Conservation (phyloP, 2,329 filamentous ascomycete genomes). For the Botryosphaeria dothidea region DNA sequence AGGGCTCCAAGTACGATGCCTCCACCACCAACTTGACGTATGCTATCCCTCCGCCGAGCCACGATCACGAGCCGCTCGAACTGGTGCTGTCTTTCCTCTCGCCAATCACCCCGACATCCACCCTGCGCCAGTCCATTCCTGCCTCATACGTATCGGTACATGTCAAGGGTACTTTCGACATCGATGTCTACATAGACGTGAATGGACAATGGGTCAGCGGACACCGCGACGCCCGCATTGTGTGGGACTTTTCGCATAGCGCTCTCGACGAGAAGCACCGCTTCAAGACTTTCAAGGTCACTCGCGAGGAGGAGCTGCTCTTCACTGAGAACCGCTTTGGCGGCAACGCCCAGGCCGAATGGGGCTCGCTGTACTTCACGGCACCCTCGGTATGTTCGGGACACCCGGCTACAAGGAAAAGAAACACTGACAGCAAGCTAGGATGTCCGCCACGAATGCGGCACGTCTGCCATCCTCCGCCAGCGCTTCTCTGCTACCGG, state of each 20-base stretch:
- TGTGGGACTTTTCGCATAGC: slow-evolving; percentile 64
- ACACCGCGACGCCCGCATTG: slow-evolving; percentile 66
- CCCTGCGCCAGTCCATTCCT: slow-evolving; percentile 77
- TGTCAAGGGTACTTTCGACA: slow-evolving; percentile 63
- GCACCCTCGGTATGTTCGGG: slow-evolving; percentile 52
- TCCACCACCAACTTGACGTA: slow-evolving; percentile 72
- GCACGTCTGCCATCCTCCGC: slow-evolving; percentile 65
- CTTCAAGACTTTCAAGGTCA: slow-evolving; percentile 68
- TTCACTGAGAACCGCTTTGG: slow-evolving; percentile 62
- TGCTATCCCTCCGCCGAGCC: slow-evolving; percentile 50
- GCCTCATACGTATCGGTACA: slow-evolving; percentile 75
- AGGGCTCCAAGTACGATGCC: slow-evolving; percentile 66
- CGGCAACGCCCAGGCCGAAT: slow-evolving; percentile 71
- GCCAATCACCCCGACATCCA: slow-evolving; percentile 79
- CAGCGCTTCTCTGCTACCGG: slow-evolving; percentile 70
- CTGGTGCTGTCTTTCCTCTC: slow-evolving; percentile 69
- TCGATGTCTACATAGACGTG: slow-evolving; percentile 50
- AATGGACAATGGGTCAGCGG: slow-evolving; percentile 77
- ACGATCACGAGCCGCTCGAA: slow-evolving; percentile 46
- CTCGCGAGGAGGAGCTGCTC: slow-evolving; percentile 62
- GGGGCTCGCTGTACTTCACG: slow-evolving; percentile 79
- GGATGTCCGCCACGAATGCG: slow-evolving; percentile 69
- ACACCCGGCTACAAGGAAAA: slow-evolving; percentile 31
- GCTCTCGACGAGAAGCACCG: slow-evolving; percentile 37
- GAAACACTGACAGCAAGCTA: slow-evolving; percentile 24